Conservation (phyloP, 1,284 basidiomycete species). For the Phylloboletellus chloephorus region DNA sequence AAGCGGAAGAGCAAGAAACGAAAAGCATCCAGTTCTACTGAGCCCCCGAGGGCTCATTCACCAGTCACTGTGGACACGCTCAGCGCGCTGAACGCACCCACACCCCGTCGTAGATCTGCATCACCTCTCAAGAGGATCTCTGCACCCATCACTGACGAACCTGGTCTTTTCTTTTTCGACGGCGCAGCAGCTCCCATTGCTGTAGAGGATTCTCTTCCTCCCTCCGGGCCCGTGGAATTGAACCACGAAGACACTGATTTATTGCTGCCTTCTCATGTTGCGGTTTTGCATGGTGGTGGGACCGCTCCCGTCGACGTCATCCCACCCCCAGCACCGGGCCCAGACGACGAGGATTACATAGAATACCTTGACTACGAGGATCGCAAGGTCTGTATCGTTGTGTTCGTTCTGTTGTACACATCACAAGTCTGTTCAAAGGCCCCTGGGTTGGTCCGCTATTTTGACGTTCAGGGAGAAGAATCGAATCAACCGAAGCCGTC, state of each 20-base stretch:
- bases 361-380: conserved; percentile 71
- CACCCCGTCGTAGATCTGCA: conserved; percentile 5
- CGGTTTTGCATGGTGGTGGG: conserved; percentile 37
- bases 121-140: conserved; percentile 1
- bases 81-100: background rate
- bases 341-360: conserved; percentile 57
- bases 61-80: conserved; percentile 6
- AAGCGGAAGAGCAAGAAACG: conserved; percentile 18
- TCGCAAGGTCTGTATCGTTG: conserved; percentile 41
- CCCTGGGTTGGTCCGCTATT: conserved; percentile 56
- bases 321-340: conserved; percentile 33
- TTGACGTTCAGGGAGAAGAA: conserved; percentile 43
- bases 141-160: conserved; percentile 14
- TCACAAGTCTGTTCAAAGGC: conserved; percentile 20
- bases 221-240: conserved; percentile 6
- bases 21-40: conserved; percentile 13
- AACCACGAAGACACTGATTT: conserved; percentile 31
- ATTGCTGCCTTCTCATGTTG: conserved; percentile 62
- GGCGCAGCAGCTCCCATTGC: conserved; percentile 34
- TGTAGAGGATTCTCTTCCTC: conserved; percentile 3
- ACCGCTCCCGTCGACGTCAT: conserved; percentile 44
- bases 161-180: conserved; percentile 52
- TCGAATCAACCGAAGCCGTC: conserved; percentile 36
- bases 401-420: conserved; percentile 2
- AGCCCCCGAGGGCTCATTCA: conserved; percentile 21